Evolutionary conservation across 169 alveolate genomes (phyloP), one percentile per base, ranked within the genome.

Genomic region (Amoebophrya sp.): DNA sequence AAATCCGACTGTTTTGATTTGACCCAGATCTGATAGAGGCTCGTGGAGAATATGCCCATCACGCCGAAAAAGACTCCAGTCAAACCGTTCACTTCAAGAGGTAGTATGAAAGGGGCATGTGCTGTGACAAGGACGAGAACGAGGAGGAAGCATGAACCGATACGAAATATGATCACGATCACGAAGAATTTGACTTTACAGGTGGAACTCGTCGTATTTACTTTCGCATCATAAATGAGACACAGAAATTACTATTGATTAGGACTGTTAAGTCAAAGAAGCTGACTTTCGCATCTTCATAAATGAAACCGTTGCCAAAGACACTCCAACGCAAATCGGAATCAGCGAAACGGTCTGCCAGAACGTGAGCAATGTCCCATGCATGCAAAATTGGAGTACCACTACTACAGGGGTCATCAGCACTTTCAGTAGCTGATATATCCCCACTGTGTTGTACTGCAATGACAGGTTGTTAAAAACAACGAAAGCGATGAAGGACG

Each of bases 21-120:
- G 40, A 91, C 93, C 93, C 93, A 91, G 0, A 91, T 91, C 90
- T 91, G 93, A 54, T 91, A 91, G 41, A 91, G 90, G 38, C 47
- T 26, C 0, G 93, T 91, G 18, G 90, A 55, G 40, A 91, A 39
- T 0, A 91, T 76, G n/a, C 93, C 93, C 26, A 41, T 40, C 47
- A 38, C 93, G 41, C 93, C 93, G 89, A 91, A 91, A 78, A 53
- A 12, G n/a, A 91, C 29, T 24, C 93, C 93, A 39, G n/a, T n/a
- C 0, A 76, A 78, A 6, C 83, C 83, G 77, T 91, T 91, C 40
- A 91, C 93, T 34, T 55, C 76, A 0, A 91, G 65, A 78, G 90
- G n/a, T n/a, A n/a, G n/a, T n/a, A n/a, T n/a, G n/a, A n/a, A n/a
- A n/a, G n/a, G n/a, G n/a, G n/a, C n/a, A n/a, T n/a, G n/a, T n/a